These are phyloP conservation scores for Picea abies DNA, from an alignment of 83 land plant genomes.

Conservation along the genomic window DNA sequence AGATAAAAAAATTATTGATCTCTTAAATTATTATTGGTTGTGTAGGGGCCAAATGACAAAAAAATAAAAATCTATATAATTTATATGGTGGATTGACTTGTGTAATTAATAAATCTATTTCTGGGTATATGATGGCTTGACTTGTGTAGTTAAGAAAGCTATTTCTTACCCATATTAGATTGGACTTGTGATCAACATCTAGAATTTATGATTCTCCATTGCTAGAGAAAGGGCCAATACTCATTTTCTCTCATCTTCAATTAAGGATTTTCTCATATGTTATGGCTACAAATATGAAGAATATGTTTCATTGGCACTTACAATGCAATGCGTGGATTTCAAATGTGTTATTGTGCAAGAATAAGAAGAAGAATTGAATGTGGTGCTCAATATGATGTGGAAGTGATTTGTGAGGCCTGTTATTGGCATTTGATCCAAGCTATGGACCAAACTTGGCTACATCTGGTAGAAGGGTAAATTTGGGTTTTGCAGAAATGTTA, in stretches of 20 bases:
- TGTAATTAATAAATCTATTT: too few species aligned
- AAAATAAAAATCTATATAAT: too few species aligned
- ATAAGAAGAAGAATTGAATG: conserved; percentile 81
- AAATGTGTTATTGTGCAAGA: conserved; percentile 86
- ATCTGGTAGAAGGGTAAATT: conserved; percentile 93
- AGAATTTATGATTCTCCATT: too few species aligned
- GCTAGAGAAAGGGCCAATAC: too few species aligned
- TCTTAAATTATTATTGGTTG: too few species aligned
- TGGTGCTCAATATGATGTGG: conserved; percentile 49
- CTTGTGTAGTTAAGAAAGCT: too few species aligned
- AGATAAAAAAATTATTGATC: neutral
- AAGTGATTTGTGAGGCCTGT: conserved; percentile 55
- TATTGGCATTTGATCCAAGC: conserved; percentile 82
- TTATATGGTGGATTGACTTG: too few species aligned
- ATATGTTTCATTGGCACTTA: conserved; percentile 73
- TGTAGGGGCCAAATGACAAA: too few species aligned
- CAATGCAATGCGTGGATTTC: conserved; percentile 56
- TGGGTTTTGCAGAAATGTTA: conserved; percentile 30
- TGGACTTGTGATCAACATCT: too few species aligned
- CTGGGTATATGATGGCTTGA: too few species aligned
- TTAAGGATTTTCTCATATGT: conserved; percentile 68
- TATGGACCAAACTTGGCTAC: conserved; percentile 87
- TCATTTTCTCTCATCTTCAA: neutral
- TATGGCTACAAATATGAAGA: conserved; percentile 88
- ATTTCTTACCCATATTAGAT: too few species aligned